Base-by-base conservation (phyloP, 2,329 filamentous ascomycete species). In the Aspergillus piperis region DNA sequence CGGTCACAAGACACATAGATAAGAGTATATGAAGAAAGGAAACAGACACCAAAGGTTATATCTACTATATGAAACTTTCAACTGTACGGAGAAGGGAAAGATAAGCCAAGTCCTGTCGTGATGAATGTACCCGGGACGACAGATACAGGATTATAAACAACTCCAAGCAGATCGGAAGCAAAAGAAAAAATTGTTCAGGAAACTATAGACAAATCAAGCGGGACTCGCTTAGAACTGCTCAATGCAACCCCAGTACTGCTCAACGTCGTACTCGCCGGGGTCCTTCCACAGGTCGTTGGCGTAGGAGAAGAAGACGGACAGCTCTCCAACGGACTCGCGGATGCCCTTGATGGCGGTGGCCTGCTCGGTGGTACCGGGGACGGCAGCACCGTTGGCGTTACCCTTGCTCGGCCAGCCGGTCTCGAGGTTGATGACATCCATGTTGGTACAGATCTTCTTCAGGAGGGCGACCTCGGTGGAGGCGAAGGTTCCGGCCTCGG, bases 321-420 rank as follows among this genome's bases (percentile, higher is more conserved):
- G 84, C 71, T 83, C 78, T 71, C 92, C 92, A 60, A 86, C 84
- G 64, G 80, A 79, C 69, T 84, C 70, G 66, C 87, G 79, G 74
- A 98, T 94, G 60, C 85, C 85, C 65, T 84, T 75, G 75, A 98
- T 87, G 69, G 94, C 94, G 47, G 72, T 77, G 54, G 79, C 79
- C 84, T 98, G 94, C 80, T 94, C 81, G 1, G 73, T 44, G 5
- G 68, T 53, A 68, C 90, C 87, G 59, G 93, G 87, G 69, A 90
- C 81, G 60, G 92, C 92, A 19, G 73, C 73, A 62, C 91, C 91
- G 79, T 95, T 94, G 80, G 85, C 77, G 30, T 76, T 70, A 73
- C 93, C 93, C 7, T 74, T 67, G 57, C 81, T 87, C 66, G 94
- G 94, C 92, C 93, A 98, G 71, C 94, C 94, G 59, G 90, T 90